Base-by-base conservation (phyloP, 1,284 basidiomycete genomes). In the Fomitopsis schrenkii region DNA sequence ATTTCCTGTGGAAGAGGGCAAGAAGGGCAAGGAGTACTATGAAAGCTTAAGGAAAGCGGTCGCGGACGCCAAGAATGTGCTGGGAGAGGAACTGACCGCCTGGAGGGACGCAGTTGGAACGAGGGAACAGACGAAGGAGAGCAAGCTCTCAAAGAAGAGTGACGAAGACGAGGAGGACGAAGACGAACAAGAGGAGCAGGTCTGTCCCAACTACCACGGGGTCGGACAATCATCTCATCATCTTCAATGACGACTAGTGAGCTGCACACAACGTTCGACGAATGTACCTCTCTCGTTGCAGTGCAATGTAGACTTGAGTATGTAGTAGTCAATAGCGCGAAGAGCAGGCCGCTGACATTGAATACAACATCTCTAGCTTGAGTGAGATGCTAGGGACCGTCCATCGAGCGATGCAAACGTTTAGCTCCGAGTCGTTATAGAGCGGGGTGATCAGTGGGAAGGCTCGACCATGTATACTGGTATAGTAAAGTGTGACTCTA, bases 101-200 rank as follows among this genome's bases (percentile, higher is more conserved):
- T 91, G 88, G 89, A 80, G 85, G 67, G 88, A 91, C 71, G 79
- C 80, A 4, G 83, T 90, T 7, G 87, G 87, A 10, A 85, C 80
- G 45, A 70, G 73, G 14, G 88, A 91, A 70, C 69, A 80, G 63
- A 76, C 67, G n/a, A 79, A 78, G 60, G 77, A 77, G 57, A 68
- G 64, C n/a, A 72, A 66, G 53, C 57, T 61, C 17, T 61, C 62
- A 10, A 66, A 64, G 50, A 84, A 81, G 64, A 80, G 82, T 55
- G 78, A 76, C 1, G 79, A 71, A 0, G 72, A 68, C 55, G 73
- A 80, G 66, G 75, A 77, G 48, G 67, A 73, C 44, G 74, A 76
- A 36, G 79, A 74, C 0, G 74, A 73, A 15, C 76, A 76, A 30
- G 77, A 77, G 15, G 35, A 55, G 17, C n/a, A 41, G 48, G 48